Evolutionary conservation across 768 basidiomycete genomes (phyloP), one percentile per base, ranked within the genome.

Genomic region (Amyloporia xantha): DNA sequence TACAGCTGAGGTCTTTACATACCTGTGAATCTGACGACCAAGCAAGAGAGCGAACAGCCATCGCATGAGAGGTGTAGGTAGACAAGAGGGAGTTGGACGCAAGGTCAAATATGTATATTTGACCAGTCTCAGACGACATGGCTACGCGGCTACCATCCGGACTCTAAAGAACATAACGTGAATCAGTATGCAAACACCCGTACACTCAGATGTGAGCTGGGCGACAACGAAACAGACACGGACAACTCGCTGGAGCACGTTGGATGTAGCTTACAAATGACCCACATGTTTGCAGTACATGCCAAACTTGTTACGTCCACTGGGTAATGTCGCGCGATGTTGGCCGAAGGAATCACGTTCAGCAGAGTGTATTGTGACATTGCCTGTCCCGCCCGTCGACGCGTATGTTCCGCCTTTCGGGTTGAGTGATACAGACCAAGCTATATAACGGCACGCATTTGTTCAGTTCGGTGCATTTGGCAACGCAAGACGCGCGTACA

Each of bases 11-110:
- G 30, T 7, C 30, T 33, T 15, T 20, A 71, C 81, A 52, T 61
- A 94, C 92, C 65, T 81, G 88, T 1, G 86, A 86, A 63, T 96
- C 93, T 43, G 81, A 76, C 9, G 91, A 92, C 93, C 93, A 97
- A 6, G 87, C 78, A 3, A 96, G 65, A 0, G 87, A 84, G 30
- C 93, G 83, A 6, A 93, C 90, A 40, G 83, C 77, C 84, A 92
- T 91, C 9, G 90, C 91, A 64, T 97, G 93, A 2, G 90, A 89
- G 4, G 83, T 81, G 66, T 84, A 94, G 2, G 85, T 88, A 3
- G 79, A 72, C 0, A 75, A 67, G 38, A 95, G 67, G 5, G 81
- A 66, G 51, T 71, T 72, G 2, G 85, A 75, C 61, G 87, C 84
- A 33, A 86, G 63, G 63, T 95, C 92, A 53, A 93, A 86, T 38